Conservation (phyloP, 2,329 filamentous ascomycete species). For the Talaromyces sp. region DNA sequence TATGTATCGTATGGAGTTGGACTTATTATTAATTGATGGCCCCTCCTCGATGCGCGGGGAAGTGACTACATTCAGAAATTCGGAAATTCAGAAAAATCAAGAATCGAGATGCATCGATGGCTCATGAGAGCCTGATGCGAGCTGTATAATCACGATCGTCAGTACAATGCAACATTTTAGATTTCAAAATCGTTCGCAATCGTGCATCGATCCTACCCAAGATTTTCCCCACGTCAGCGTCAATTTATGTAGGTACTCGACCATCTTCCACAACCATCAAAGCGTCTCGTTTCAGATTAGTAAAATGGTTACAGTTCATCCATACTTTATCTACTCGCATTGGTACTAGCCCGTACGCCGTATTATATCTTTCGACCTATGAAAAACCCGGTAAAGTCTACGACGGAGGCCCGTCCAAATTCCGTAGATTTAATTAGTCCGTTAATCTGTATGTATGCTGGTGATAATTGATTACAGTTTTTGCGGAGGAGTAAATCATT, state of each 20-base stretch:
- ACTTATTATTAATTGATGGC: not conserved
- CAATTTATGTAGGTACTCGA: not conserved
- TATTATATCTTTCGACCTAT: not conserved
- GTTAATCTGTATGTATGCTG: not conserved
- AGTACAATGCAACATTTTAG: not conserved
- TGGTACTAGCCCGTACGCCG: not conserved
- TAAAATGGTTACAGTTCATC: not conserved
- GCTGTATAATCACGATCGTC: not conserved
- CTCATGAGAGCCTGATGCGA: not conserved
- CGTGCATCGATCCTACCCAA: constrained; percentile 6
- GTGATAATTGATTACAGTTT: not conserved
- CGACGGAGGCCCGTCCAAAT: not conserved
- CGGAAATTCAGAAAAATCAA: not conserved
- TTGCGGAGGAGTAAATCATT: constrained; percentile 4
- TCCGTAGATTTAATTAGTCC: constrained; percentile 7
- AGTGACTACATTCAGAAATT: not conserved
- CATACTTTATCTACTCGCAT: not conserved
- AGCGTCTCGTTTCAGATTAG: constrained; percentile 1
- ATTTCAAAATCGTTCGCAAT: not conserved
- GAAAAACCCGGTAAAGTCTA: not conserved
- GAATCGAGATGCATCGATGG: not conserved
- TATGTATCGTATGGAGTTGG: not conserved
- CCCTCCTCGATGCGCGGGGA: constrained; percentile 3
- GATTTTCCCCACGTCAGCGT: not conserved
- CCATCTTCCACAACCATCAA: not conserved